Conservation (phyloP, 2,329 filamentous ascomycete species). For the Aspergillus sp. region DNA sequence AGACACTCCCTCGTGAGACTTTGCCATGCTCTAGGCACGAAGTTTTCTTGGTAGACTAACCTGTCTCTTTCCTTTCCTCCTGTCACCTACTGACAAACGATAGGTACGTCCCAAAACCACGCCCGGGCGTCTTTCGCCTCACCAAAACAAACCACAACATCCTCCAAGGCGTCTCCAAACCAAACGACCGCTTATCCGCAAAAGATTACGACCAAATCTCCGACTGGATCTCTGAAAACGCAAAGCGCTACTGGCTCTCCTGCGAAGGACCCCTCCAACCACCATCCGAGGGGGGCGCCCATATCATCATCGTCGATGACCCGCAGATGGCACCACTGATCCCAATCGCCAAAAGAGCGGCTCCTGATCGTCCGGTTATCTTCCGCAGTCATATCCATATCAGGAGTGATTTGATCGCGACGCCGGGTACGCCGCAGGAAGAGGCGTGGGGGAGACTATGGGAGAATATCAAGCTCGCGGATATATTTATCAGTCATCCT, state of each 20-base stretch:
- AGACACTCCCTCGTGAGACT: constrained; percentile 70
- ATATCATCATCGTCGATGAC: constrained; percentile 73
- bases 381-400: constrained; percentile 82
- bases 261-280: constrained; percentile 60
- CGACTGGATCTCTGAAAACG: constrained; percentile 68
- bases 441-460: constrained; percentile 72
- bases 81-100: background rate
- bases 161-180: constrained; percentile 67
- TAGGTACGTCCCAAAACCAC: constrained; percentile 68
- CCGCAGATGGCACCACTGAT: constrained; percentile 79
- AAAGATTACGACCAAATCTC: constrained; percentile 58
- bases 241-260: constrained; percentile 65
- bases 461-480: constrained; percentile 61
- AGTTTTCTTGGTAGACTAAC: constrained; percentile 61
- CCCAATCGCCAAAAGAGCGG: constrained; percentile 62
- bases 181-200: constrained; percentile 56
- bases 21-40: constrained; percentile 57
- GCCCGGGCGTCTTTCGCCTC: constrained; percentile 70
- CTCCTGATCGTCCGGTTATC: constrained; percentile 67
- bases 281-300: constrained; percentile 63
- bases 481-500: constrained; percentile 77
- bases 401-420: constrained; percentile 62
- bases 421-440: constrained; percentile 58
- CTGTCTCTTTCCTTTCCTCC: too few relatives aligned
- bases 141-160: constrained; percentile 89